Evolutionary conservation across 345 rosid species (phyloP).

Genomic region (Hibiscus trionum): DNA sequence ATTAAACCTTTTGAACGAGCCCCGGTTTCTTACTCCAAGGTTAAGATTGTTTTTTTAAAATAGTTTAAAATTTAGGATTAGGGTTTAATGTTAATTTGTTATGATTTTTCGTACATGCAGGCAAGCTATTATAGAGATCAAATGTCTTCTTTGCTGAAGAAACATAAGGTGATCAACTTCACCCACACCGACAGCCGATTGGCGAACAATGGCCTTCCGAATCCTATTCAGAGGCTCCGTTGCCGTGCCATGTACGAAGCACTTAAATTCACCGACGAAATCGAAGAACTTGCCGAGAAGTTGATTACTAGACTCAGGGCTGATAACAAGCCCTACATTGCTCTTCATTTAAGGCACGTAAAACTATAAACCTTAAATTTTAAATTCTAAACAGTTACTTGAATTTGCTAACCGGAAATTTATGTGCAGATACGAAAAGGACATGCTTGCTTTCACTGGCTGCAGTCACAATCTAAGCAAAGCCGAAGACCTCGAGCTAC

Average conservation of each 20-base stretch:
- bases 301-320: slow-evolving; percentile 40
- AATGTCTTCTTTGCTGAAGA: slow-evolving; percentile 32
- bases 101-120: slow-evolving; percentile 14
- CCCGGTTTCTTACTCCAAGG: slow-evolving; percentile 72
- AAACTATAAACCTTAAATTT: not conserved
- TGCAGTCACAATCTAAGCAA: slow-evolving; percentile 55
- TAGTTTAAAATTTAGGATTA: not conserved
- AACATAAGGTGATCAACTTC: slow-evolving; percentile 48
- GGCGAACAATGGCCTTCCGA: slow-evolving; percentile 47
- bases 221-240: slow-evolving; percentile 53
- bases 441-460: slow-evolving; percentile 77
- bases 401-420: not conserved
- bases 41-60: not conserved
- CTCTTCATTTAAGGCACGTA: slow-evolving; percentile 59
- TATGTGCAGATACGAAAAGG: slow-evolving; percentile 61
- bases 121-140: slow-evolving; percentile 43
- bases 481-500: slow-evolving; percentile 38
- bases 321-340: slow-evolving; percentile 38
- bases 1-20: slow-evolving; percentile 33
- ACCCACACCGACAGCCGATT: slow-evolving; percentile 57
- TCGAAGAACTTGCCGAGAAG: slow-evolving; percentile 38
- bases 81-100: not conserved
- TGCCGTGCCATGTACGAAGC: slow-evolving; percentile 68
- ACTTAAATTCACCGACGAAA: slow-evolving; percentile 37
- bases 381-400: not conserved